These are phyloP conservation scores for Solanum hybrid DNA, from an alignment of 305 asterid genomes.

Conservation along the genomic window DNA sequence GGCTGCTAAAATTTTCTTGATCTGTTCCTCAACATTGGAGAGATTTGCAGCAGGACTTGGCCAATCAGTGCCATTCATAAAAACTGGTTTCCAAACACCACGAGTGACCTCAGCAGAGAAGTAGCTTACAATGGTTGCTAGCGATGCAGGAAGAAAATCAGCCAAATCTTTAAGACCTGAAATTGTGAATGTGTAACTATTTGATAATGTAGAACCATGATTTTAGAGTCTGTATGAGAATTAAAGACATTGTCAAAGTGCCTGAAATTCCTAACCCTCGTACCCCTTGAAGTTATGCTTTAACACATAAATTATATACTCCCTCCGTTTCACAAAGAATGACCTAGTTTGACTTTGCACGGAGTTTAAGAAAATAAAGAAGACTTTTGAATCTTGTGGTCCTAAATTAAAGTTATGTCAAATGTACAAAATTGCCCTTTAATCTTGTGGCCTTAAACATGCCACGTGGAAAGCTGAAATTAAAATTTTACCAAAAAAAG, in stretches of 20 bases:
- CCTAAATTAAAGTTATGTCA: too few species aligned
- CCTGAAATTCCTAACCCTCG: neutral
- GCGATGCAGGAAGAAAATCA: conserved; percentile 93
- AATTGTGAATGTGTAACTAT: neutral
- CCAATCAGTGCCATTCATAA: conserved; percentile 99
- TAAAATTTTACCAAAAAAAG: too few species aligned
- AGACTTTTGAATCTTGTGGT: too few species aligned
- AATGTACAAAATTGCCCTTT: too few species aligned
- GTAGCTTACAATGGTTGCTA: conserved; percentile 90
- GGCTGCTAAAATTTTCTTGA: conserved; percentile 86
- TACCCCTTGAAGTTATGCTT: neutral
- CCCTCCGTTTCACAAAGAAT: too few species aligned
- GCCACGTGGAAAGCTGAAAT: too few species aligned
- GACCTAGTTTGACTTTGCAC: too few species aligned
- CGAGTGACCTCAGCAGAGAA: conserved; percentile 99
- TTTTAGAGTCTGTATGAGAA: neutral
- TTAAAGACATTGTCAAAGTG: neutral
- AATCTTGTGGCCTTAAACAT: too few species aligned
- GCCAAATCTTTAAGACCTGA: conserved; percentile 94
- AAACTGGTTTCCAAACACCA: conserved; percentile 93
- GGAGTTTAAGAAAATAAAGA: too few species aligned
- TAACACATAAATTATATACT: neutral
- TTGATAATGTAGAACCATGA: neutral
- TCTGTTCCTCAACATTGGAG: conserved; percentile 81
- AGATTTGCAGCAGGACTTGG: conserved; percentile 98